These are phyloP conservation scores for Lasiodiplodia gonubiensis DNA, from an alignment of 2,329 filamentous ascomycete species.

Conservation along the genomic window DNA sequence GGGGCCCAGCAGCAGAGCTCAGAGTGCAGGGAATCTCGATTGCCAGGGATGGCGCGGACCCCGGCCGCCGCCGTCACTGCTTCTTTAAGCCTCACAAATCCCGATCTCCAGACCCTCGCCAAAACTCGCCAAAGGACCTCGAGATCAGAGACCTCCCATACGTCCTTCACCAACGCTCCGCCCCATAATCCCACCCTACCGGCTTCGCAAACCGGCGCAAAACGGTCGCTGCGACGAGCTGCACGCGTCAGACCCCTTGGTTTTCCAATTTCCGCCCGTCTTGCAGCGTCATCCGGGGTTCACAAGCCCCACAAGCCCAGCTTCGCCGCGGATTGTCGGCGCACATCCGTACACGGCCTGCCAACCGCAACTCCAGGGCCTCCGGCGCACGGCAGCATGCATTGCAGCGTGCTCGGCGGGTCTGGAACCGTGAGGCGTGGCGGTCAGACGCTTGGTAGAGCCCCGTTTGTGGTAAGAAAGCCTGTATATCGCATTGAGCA, in stretches of 20 bases:
- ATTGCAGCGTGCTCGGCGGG: background rate
- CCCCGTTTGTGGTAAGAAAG: slow-evolving; percentile 10
- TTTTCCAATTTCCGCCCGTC: slow-evolving; percentile 13
- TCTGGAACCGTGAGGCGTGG: slow-evolving; percentile 4
- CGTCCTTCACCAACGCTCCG: slow-evolving; percentile 6
- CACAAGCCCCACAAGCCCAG: background rate
- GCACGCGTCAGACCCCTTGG: slow-evolving; percentile 4
- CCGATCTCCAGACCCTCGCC: slow-evolving; percentile 22
- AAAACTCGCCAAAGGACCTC: slow-evolving; percentile 3
- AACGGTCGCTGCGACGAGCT: slow-evolving; percentile 4
- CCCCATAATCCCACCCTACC: slow-evolving; percentile 6
- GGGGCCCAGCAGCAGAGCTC: slow-evolving; percentile 7
- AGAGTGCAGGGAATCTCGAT: slow-evolving; percentile 3
- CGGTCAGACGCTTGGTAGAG: background rate
- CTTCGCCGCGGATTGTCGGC: slow-evolving; percentile 5
- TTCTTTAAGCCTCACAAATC: slow-evolving; percentile 25
- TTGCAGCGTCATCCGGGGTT: slow-evolving; percentile 10
- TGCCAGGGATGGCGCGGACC: background rate
- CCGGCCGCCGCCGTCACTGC: background rate
- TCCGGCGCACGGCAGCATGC: slow-evolving; percentile 9
- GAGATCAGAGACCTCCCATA: slow-evolving; percentile 21
- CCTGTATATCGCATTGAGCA: background rate
- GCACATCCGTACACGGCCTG: background rate
- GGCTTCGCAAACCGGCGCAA: slow-evolving; percentile 6
- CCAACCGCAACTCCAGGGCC: background rate